phyloP scores from a whole-genome alignment of 176 grass and related monocot genomes.

The Oryza meyeriana region DNA sequence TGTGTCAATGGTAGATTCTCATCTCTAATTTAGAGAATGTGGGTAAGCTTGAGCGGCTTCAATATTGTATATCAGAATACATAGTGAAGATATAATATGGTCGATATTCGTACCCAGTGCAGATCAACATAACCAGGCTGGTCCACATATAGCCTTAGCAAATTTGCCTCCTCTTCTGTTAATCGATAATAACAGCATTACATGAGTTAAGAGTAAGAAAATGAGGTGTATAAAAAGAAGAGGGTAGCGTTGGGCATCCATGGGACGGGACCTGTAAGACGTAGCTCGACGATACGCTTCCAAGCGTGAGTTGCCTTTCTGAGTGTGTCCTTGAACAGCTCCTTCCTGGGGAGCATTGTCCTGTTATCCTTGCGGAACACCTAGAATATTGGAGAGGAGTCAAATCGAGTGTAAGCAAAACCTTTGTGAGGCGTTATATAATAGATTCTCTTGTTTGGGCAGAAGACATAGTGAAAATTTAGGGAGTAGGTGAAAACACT shows the following conservation, averaged over 20 bases:
- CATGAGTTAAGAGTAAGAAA: slow-evolving; percentile 2
- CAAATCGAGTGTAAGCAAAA: not conserved
- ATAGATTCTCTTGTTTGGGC: not conserved
- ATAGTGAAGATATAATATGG: not conserved
- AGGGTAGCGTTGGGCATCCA: not conserved
- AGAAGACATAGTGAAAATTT: no score
- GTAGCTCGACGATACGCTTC: slow-evolving; percentile 84
- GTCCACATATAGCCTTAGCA: slow-evolving; percentile 74
- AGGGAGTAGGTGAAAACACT: no score
- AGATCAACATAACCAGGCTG: slow-evolving; percentile 91
- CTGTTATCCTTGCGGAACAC: slow-evolving; percentile 87
- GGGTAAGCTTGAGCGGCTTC: not conserved
- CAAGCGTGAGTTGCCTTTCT: slow-evolving; percentile 72
- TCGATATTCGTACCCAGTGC: slow-evolving; percentile 71
- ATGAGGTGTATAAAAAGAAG: not conserved
- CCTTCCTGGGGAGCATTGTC: slow-evolving; percentile 75
- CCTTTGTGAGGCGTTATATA: not conserved
- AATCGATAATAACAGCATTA: not conserved
- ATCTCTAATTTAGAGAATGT: not conserved
- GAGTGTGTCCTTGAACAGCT: slow-evolving; percentile 91
- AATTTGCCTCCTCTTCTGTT: slow-evolving; percentile 84
- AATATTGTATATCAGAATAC: not conserved
- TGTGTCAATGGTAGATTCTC: not conserved
- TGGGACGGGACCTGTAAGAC: slow-evolving; percentile 63
- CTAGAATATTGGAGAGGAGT: slow-evolving; percentile 26